Percentiles rank a stretch among this genome's conserved stretches.
These are phyloP conservation scores for Trichoderma sp. DNA, from an alignment of 2,329 filamentous ascomycete species.

Conservation along the genomic window DNA sequence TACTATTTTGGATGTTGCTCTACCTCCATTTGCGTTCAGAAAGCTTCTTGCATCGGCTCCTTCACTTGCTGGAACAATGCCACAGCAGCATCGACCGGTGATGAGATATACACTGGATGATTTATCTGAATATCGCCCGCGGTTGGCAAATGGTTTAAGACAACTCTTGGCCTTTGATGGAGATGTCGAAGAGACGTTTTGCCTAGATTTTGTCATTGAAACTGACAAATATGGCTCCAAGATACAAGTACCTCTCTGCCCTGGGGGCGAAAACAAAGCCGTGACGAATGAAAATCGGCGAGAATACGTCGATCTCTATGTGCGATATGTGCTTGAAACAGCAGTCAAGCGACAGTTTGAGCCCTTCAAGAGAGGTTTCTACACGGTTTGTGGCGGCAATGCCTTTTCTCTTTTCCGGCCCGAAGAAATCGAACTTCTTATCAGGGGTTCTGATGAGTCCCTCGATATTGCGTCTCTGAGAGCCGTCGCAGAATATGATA, in stretches of 20 bases:
- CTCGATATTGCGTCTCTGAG: conserved; percentile 76
- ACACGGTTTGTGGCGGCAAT: conserved; percentile 86
- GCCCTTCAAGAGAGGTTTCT: conserved; percentile 92
- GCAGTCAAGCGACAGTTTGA: conserved; percentile 82
- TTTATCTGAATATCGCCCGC: conserved; percentile 77
- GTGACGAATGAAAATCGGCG: conserved; percentile 83
- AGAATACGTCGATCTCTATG: conserved; percentile 85
- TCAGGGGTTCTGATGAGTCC: conserved; percentile 80
- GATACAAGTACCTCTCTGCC: conserved; percentile 68
- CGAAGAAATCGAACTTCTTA: conserved; percentile 86
- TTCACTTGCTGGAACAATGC: conserved; percentile 52
- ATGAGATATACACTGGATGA: conserved; percentile 80
- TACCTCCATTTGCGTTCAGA: conserved; percentile 86
- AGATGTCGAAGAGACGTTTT: conserved; percentile 78
- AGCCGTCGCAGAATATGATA: conserved; percentile 78
- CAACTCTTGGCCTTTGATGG: conserved; percentile 81
- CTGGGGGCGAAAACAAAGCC: conserved; percentile 69
- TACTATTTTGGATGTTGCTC: conserved; percentile 83
- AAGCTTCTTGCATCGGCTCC: conserved; percentile 81
- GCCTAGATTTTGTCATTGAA: conserved; percentile 77
- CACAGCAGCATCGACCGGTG: conserved; percentile 57
- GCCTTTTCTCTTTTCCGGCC: conserved; percentile 84
- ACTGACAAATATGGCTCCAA: conserved; percentile 74
- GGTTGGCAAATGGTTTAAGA: conserved; percentile 72
- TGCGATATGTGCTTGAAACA: conserved; percentile 76